Base-by-base conservation (phyloP, 192 early-diverging fungal species). In the Kickxella alabastrina region DNA sequence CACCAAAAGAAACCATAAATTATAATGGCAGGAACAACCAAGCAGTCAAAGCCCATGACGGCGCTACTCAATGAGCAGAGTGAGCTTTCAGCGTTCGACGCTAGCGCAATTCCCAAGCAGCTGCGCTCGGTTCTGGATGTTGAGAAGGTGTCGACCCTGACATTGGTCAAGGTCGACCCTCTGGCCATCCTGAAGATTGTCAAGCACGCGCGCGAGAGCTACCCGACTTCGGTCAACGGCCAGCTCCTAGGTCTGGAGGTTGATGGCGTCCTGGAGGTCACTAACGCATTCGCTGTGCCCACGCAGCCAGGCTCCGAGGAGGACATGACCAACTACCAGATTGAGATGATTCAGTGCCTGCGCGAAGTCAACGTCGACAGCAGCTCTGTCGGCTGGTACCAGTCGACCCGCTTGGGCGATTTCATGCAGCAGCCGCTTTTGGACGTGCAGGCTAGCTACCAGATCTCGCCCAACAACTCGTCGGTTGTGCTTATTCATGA, bases 371-470 rank as follows among this genome's bases (percentile, higher is more conserved):
- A 97, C 69, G 90, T 87, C 38, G 97, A 99, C 61, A 87, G 90
- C 60, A 95, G 93, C 81, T 87, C 92, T 38, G 94, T 97, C 28
- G 97, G 97, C 18, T 95, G 96, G 92, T 94, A 98, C 76, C 92
- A 92, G 63, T 91, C 92, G 21, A 86, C 93, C 25, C 81, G 88
- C 46, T 73, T 95, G 58, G 88, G 87, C 53, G 85, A 86, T 56
- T 93, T 93, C 66, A 85, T 93, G 82, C 88, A 92, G 72, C 82
- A 87, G 71, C 83, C 82, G 26, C 73, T 97, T 60, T 81, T 99
- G 64, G 93, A 98, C 42, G 87, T 85, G 21, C 91, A 94, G 77
- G 86, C 81, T 50, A 86, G 85, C 61, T 93, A 93, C 78, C 95
- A 99, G 77, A 84, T 82, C 67, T 83, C 88, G 31, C 80, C 91